Base-by-base conservation (phyloP, 345 rosid species). In the Bretschneidera sinensis region DNA sequence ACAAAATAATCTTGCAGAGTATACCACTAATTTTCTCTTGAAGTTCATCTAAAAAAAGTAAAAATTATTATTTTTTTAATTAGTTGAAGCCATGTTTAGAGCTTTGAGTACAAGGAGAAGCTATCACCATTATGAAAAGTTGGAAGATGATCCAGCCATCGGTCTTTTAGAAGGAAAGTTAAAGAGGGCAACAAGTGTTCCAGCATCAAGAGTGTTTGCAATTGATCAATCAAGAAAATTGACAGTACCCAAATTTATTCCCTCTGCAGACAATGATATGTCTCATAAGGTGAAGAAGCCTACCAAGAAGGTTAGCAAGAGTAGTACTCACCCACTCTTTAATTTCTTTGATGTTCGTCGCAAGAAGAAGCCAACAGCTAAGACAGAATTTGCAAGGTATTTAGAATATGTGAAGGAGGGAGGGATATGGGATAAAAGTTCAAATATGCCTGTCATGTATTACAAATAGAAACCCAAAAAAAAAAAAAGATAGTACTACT, bases 381-480 rank as follows among this genome's bases (percentile, higher is more conserved):
- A 64, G 58, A 92, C 92, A 0, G 92, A 91, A 49, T 79, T 81
- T 13, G 71, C 83, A 0, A 79, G 96, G 77, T 91, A 91, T 63
- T 31, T 91, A 47, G 79, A 84, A 69, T 91, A 87, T 48, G 76
- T 87, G 10, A 87, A 77, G 68, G 92, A 91, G 39, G 91, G 86
- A 1, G 95, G 95, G 19, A 60, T 65, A 24, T 90, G 97, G 92
- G 88, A 85, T 73, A 19, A 7, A 0, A 65, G 55, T 20, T 76
- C 84, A 13, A 78, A 75, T 61, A 61, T 50, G 62, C 87, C 94
- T 19, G 83, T 83, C 3, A 69, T 86, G 0, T 56, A 83, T 52
- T 78, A 68, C 59, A 76, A 72, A 57, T 83, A 66, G 62, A 54
- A 54, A 21, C 43, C 18, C 20, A n/a, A 6, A 19, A 28, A 28